Base-by-base conservation (phyloP, 768 basidiomycete genomes). In the Chiua virens region DNA sequence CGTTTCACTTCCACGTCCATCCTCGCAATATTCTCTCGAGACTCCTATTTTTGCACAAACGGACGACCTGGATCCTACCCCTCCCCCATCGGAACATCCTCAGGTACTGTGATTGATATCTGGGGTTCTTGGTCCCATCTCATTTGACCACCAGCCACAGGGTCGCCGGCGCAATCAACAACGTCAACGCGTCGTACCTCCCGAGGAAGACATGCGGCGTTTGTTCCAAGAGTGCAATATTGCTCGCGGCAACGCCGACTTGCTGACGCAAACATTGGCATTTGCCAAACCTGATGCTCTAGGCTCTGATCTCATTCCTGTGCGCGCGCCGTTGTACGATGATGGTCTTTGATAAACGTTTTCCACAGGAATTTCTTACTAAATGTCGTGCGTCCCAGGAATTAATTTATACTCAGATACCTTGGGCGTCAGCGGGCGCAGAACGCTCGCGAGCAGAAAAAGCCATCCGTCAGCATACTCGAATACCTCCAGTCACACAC, bases 401-500 rank as follows among this genome's bases (percentile, higher is more conserved):
- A 53, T 78, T 94, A 11, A 82, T 96, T 23, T 86, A 76, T 56
- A 84, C 87, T 11, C 93, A 95, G 69, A 93, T 97, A 59, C 84
- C 88, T 8, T 96, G 94, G 93, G 94, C 94, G 4, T 80, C 84
- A 20, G 85, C 91, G 1, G 81, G 85, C 14, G 92, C 92, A 2
- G 86, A 88, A 58, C 81, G 81, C 41, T 87, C 87, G 8, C 77
- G 88, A 30, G 59, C 62, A 13, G 67, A 56, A 55, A 63, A 11
- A 66, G 62, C 18, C 59, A 54, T 13, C n/a, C 14, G 30, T 32
- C 53, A 42, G 17, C 50, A 51, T 18, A 48, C 48, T 22, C 55
- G 44, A 43, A 42, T 58, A 55, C 38, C 63, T 65, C 50, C 55
- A n/a, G 35, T 50, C 37, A 48, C 43, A 0, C 58, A 66, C 34